Evolutionary conservation across 2,329 filamentous ascomycete genomes (phyloP), one percentile per base, ranked within the genome.

Genomic region (Aspergillus sp.): DNA sequence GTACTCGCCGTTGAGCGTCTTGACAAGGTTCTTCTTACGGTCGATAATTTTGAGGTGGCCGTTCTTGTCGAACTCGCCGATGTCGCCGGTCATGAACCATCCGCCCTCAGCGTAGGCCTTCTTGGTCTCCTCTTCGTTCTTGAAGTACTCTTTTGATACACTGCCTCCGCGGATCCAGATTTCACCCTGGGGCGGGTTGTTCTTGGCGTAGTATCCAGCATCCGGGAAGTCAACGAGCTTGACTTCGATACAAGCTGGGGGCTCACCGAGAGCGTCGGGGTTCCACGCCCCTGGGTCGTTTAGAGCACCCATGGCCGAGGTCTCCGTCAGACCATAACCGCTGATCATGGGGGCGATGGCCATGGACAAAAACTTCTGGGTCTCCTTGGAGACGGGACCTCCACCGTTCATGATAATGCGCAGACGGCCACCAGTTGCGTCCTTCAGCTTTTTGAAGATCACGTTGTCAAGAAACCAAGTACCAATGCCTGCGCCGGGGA

Each of bases 71-170:
- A 93, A 95, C 73, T 97, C 90, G 68, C 93, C 93, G 73, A 98
- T 95, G 70, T 98, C 93, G 60, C 93, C 93, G 15, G 92, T 96
- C 83, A 90, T 93, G 84, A 98, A 98, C 95, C 95, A 98, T 50
- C 91, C 91, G 68, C 96, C 95, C 3, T 86, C 75, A 1, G 90
- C 92, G 62, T 93, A 84, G 5, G 89, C 83, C 71, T 89, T 89
- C 68, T 82, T 83, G 6, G 91, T 96, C 79, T 97, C 93, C 66
- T 93, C 86, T 15, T 90, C 87, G 72, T 97, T 90, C 60, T 96
- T 82, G 71, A 88, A 93, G 78, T 98, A 98, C 39, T 87, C 88
- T 35, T 82, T 82, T 55, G 90, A 85, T 46, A 98, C 88, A 60
- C 88, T 82, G 51, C 81, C 80, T 52, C 93, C 95, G 58, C 90